These are phyloP conservation scores for Fusarium sambucinum DNA, from an alignment of 2,329 filamentous ascomycete genomes.

Conservation along the genomic window DNA sequence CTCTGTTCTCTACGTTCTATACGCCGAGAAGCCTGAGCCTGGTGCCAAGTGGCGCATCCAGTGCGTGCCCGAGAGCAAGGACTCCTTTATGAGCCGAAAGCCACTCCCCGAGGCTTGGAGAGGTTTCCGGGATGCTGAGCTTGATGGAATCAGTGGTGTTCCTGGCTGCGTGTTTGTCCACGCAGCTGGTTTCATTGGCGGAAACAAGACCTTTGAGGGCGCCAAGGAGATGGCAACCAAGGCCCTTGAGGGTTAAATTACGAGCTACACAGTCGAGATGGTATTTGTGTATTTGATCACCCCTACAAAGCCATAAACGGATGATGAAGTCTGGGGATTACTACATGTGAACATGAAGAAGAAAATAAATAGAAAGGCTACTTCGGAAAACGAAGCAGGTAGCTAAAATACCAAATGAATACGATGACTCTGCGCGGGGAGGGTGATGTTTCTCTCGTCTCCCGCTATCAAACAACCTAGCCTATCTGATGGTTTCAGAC, in stretches of 20 bases:
- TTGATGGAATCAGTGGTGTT: conserved; percentile 78
- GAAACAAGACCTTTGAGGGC: conserved; percentile 91
- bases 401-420: conserved; percentile 44
- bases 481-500: conserved; percentile 40
- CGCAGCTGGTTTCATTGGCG: conserved; percentile 94
- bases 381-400: conserved; percentile 34
- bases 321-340: conserved; percentile 13
- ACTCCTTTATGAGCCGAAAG: conserved; percentile 92
- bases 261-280: background rate
- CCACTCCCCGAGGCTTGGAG: conserved; percentile 92
- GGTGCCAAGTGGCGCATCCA: conserved; percentile 94
- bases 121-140: conserved; percentile 86
- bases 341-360: conserved; percentile 16
- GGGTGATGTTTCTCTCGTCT: conserved; percentile 20
- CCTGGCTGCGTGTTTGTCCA: conserved; percentile 91
- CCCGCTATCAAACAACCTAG: conserved; percentile 40
- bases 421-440: conserved; percentile 39
- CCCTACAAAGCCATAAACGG: conserved; percentile 12
- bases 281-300: conserved; percentile 4
- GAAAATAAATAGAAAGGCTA: conserved; percentile 32
- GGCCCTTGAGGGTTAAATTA: conserved; percentile 66
- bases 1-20: conserved; percentile 84
- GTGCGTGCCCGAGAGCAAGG: conserved; percentile 84
- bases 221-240: conserved; percentile 86
- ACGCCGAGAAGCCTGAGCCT: conserved; percentile 82